Evolutionary conservation across 805 yeast species (phyloP).

Genomic region (Candida dajiaensis): DNA sequence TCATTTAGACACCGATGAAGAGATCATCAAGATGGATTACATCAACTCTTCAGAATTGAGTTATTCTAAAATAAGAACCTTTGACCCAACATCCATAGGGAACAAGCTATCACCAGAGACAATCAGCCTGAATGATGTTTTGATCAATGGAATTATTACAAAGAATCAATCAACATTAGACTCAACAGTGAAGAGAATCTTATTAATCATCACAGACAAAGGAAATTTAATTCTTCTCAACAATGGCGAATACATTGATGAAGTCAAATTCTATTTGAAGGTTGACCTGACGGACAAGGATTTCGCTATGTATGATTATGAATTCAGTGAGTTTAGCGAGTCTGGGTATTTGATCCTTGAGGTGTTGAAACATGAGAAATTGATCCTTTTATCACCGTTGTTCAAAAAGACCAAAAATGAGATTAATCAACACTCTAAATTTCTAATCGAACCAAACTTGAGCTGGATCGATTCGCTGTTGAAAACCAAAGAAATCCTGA

Average conservation of each 20-base stretch:
- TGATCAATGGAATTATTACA: conserved; percentile 28
- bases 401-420: conserved; percentile 15
- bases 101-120: not conserved
- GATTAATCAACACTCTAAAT: not conserved
- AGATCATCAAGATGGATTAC: conserved; percentile 21
- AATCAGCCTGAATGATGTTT: conserved; percentile 22
- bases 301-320: conserved; percentile 77
- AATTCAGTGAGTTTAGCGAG: conserved; percentile 53
- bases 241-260: conserved; percentile 12
- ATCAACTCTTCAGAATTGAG: conserved; percentile 17
- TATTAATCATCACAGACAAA: conserved; percentile 27
- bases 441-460: conserved; percentile 36
- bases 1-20: conserved; percentile 7
- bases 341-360: conserved; percentile 65
- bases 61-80: conserved; percentile 3
- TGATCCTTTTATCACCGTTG: conserved; percentile 48
- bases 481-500: conserved; percentile 55
- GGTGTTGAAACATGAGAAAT: conserved; percentile 46
- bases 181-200: conserved; percentile 20
- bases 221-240: conserved; percentile 29
- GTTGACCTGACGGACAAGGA: conserved; percentile 42
- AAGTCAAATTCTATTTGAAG: conserved; percentile 25
- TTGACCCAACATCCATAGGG: conserved; percentile 1
- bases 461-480: conserved; percentile 70
- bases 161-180: conserved; percentile 17